phyloP scores from a whole-genome alignment of 2,329 filamentous ascomycete species.

The Nigrograna mackinnonii region DNA sequence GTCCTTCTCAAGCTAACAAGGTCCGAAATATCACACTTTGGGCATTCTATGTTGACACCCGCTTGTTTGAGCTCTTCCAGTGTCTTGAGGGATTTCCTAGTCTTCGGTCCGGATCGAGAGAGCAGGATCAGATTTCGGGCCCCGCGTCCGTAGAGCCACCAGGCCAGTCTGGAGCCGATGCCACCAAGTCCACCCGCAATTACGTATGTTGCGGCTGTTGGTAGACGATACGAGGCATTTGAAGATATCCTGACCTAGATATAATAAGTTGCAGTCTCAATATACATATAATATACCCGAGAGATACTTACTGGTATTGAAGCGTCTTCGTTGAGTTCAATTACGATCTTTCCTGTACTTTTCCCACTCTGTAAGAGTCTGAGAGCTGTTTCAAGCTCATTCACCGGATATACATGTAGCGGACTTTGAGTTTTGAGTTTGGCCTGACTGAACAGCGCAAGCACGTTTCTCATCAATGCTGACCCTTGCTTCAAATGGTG shows the following conservation, averaged over 20 bases:
- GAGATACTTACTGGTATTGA: conserved; percentile 3
- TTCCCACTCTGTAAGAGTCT: conserved; percentile 12
- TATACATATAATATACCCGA: background rate
- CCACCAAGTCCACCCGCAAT: conserved; percentile 2
- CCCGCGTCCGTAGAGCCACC: background rate
- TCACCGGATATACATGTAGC: conserved; percentile 6
- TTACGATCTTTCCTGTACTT: conserved; percentile 13
- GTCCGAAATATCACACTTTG: background rate
- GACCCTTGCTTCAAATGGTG: too few species aligned
- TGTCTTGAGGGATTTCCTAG: too few species aligned
- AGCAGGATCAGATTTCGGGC: background rate
- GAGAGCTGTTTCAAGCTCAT: conserved; percentile 9
- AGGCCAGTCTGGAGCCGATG: background rate
- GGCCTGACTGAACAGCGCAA: conserved; percentile 2
- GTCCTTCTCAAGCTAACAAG: background rate
- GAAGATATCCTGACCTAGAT: too few species aligned
- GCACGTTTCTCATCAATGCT: background rate
- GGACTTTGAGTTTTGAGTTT: conserved; percentile 3
- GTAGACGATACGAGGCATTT: too few species aligned
- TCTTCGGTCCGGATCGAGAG: background rate
- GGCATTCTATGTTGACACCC: background rate
- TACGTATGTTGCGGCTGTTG: conserved; percentile 1
- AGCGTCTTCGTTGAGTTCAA: conserved; percentile 9
- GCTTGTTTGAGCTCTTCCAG: background rate
- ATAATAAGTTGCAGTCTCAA: too few species aligned